Conservation (phyloP, 805 yeast genomes). For the Clavispora asparagi region DNA sequence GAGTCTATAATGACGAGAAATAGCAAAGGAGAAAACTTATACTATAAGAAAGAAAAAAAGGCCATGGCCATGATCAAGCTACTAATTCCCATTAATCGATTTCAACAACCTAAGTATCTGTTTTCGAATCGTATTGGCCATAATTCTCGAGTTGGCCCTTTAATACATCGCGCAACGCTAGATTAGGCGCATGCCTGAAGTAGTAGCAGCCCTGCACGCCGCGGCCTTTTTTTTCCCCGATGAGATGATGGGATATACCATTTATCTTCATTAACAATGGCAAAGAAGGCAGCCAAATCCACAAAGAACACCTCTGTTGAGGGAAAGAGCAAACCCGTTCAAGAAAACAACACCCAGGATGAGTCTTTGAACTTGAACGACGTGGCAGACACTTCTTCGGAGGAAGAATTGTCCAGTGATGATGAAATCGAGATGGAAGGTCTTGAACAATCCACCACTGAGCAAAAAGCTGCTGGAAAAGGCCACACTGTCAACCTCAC, state of each 20-base stretch:
- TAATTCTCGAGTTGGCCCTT: background rate
- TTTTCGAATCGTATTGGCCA: too few relatives aligned
- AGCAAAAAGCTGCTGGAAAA: slow-evolving; percentile 1
- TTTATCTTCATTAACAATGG: slow-evolving; percentile 15
- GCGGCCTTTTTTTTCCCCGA: slow-evolving; percentile 7
- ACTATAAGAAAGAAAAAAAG: too few relatives aligned
- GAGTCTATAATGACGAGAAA: background rate
- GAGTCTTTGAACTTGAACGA: slow-evolving; percentile 1
- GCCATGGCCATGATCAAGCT: too few relatives aligned
- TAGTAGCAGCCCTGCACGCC: slow-evolving; percentile 7
- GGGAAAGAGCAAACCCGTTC: background rate
- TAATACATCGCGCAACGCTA: background rate
- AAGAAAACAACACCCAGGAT: background rate
- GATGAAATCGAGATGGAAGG: slow-evolving; percentile 13
- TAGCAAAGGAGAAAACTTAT: too few relatives aligned
- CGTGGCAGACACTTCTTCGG: slow-evolving; percentile 5
- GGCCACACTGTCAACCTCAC: slow-evolving; percentile 21
- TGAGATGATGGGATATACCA: slow-evolving; percentile 7
- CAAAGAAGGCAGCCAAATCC: slow-evolving; percentile 15
- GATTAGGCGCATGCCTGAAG: background rate
- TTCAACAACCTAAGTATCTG: too few relatives aligned
- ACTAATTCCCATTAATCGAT: too few relatives aligned
- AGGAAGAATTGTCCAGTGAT: slow-evolving; percentile 10
- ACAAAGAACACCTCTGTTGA: slow-evolving; percentile 9
- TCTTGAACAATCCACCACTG: slow-evolving; percentile 2